These are phyloP conservation scores for Anastatica hierochuntica DNA, from an alignment of 345 rosid genomes.

Conservation along the genomic window DNA sequence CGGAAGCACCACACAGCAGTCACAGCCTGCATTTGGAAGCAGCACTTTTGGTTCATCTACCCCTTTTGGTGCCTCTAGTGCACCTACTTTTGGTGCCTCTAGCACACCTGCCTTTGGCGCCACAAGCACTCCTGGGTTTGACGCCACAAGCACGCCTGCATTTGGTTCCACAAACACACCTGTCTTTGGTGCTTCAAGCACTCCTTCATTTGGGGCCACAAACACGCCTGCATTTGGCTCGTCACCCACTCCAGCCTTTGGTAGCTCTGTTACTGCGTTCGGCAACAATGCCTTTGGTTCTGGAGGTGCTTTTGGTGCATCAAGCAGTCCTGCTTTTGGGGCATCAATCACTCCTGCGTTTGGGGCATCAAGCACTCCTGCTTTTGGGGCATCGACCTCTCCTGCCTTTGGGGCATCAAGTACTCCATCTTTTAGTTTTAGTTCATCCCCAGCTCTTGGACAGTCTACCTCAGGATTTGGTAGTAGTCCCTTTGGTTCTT, in stretches of 20 bases:
- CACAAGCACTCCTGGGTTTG: slow-evolving; percentile 34
- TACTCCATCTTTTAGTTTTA: slow-evolving; percentile 50
- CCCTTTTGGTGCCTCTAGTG: slow-evolving; percentile 57
- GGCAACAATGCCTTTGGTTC: slow-evolving; percentile 54
- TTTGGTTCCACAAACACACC: slow-evolving; percentile 34
- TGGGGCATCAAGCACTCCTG: slow-evolving; percentile 30
- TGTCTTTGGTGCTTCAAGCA: slow-evolving; percentile 31
- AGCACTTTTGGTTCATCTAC: slow-evolving; percentile 53
- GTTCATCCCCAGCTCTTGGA: slow-evolving; percentile 52
- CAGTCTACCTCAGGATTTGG: too few species aligned
- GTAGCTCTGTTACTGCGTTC: slow-evolving; percentile 45
- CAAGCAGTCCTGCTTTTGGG: slow-evolving; percentile 33
- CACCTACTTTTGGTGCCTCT: slow-evolving; percentile 47
- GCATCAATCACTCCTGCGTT: slow-evolving; percentile 46
- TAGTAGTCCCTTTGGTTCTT: slow-evolving; percentile 46
- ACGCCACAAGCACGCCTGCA: slow-evolving; percentile 31
- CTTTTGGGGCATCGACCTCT: too few species aligned
- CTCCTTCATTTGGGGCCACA: not conserved
- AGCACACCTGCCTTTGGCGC: too few species aligned
- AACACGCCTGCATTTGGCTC: slow-evolving; percentile 47
- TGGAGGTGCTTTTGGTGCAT: slow-evolving; percentile 42
- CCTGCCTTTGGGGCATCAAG: slow-evolving; percentile 50
- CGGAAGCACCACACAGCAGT: slow-evolving; percentile 51
- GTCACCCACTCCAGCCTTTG: slow-evolving; percentile 43
- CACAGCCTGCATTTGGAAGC: slow-evolving; percentile 68